Percentiles rank a stretch among this genome's conserved stretches.
Evolutionary conservation across 139 green algal genomes (phyloP).

Genomic region (Coccomyxa sp.): DNA sequence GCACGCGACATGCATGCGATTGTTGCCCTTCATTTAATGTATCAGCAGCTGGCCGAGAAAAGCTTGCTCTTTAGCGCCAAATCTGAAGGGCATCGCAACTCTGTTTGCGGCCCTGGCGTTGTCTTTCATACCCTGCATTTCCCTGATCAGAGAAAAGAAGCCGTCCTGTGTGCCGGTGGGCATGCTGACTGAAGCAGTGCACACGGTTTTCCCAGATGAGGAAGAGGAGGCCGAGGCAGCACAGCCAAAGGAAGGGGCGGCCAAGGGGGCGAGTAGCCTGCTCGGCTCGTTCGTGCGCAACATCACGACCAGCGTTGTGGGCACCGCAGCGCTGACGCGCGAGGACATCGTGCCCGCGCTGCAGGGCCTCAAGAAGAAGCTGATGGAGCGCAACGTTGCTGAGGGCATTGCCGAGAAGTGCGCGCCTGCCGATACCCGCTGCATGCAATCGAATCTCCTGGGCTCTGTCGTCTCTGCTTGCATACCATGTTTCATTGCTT

Average conservation of each 20-base stretch:
- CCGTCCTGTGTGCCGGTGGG: too few relatives aligned
- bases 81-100: too few relatives aligned
- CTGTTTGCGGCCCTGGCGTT: too few relatives aligned
- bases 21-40: too few relatives aligned
- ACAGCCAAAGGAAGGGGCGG: background rate
- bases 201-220: slow-evolving; percentile 9
- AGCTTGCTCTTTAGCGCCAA: too few relatives aligned
- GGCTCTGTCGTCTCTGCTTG: background rate
- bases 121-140: too few relatives aligned
- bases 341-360: slow-evolving; percentile 84
- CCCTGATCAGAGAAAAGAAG: too few relatives aligned
- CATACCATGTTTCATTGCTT: too few relatives aligned
- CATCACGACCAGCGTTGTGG: slow-evolving; percentile 69
- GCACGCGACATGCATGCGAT: too few relatives aligned
- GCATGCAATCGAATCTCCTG: background rate
- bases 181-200: too few relatives aligned
- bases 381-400: slow-evolving; percentile 98
- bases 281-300: slow-evolving; percentile 70
- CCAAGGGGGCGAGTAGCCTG: slow-evolving; percentile 36
- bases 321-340: slow-evolving; percentile 66
- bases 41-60: too few relatives aligned
- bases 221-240: slow-evolving; percentile 43
- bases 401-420: slow-evolving; percentile 89
- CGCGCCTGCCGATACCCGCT: background rate
- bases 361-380: slow-evolving; percentile 81